Base-by-base conservation (phyloP, 2,329 filamentous ascomycete genomes). In the Botrytis deweyae region DNA sequence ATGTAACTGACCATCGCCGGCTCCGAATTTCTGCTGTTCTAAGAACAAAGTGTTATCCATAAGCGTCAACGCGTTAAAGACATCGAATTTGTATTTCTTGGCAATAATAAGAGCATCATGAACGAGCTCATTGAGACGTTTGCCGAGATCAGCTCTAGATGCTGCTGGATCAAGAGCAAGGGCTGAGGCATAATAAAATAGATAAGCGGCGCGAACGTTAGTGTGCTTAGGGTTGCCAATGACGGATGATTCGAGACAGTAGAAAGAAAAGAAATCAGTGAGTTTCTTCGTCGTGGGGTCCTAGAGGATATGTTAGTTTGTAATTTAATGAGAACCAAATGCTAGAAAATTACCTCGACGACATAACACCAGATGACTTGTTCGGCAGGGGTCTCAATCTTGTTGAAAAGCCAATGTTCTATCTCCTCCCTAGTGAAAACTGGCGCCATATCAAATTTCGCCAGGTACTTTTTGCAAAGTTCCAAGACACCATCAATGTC, bases 231-330 rank as follows among this genome's bases (percentile, higher is more conserved):
- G 85, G 80, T 94, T 90, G 78, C 92, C 91, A 79, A 99, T 97
- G 74, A 98, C 92, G 1, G 94, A 96, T 25, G 94, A 97, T 82
- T 97, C 94, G 49, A 99, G 91, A 81, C 90, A 91, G 86, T 98
- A 99, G 85, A 98, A 99, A 55, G 94, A 98, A 84, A 98, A 92
- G 84, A 97, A 98, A 83, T 99, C 96, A 55, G 94, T 98, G 80
- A 99, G 93, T 79, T 94, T 94, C 76, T 92, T 88, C 69, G 91
- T 90, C 65, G 89, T 78, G 0, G 87, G 83, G 71, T 92, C 88
- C 81, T 89, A 46, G 20, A 1, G 29, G 20, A 25, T 22, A 4
- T 68, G 8, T 72, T 72, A 69, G 52, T 69, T 14, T 69, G 42
- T 42, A 25, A 61, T 42, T 20, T 20, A 33, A 25, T 7, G 18